Evolutionary conservation across 2,329 filamentous ascomycete genomes (phyloP).

Genomic region (Aureobasidium melanogenum): DNA sequence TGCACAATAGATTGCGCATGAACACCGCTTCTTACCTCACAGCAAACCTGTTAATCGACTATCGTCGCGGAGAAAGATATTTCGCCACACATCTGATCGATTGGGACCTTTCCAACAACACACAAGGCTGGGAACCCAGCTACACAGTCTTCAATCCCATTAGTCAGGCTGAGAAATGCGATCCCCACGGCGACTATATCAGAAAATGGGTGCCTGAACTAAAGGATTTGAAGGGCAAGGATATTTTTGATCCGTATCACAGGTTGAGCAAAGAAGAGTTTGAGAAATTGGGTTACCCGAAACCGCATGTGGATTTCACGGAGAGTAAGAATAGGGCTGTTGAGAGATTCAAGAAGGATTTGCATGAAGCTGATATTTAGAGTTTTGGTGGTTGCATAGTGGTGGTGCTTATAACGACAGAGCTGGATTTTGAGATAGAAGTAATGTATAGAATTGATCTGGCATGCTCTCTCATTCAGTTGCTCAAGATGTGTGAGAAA

Average conservation of each 20-base stretch:
- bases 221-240: constrained; percentile 36
- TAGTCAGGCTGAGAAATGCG: constrained; percentile 30
- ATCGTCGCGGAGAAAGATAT: constrained; percentile 41
- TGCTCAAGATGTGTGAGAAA: too few relatives aligned
- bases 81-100: constrained; percentile 43
- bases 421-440: too few relatives aligned
- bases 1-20: constrained; percentile 46
- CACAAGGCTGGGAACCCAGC: constrained; percentile 44
- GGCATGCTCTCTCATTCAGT: too few relatives aligned
- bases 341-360: constrained; percentile 35
- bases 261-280: constrained; percentile 38
- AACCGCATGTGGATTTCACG: constrained; percentile 37
- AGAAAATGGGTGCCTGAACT: constrained; percentile 31
- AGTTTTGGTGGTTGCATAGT: neutral
- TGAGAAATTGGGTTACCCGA: constrained; percentile 39
- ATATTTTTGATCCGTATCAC: constrained; percentile 39
- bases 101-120: constrained; percentile 41
- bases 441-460: too few relatives aligned
- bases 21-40: constrained; percentile 40
- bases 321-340: constrained; percentile 35
- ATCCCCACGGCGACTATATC: constrained; percentile 31
- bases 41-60: constrained; percentile 42
- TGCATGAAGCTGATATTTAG: constrained; percentile 31
- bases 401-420: neutral
- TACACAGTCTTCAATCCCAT: constrained; percentile 42